Evolutionary conservation across 352 stramenopile species (phyloP).

Genomic region (Globisporangium barbulae): DNA sequence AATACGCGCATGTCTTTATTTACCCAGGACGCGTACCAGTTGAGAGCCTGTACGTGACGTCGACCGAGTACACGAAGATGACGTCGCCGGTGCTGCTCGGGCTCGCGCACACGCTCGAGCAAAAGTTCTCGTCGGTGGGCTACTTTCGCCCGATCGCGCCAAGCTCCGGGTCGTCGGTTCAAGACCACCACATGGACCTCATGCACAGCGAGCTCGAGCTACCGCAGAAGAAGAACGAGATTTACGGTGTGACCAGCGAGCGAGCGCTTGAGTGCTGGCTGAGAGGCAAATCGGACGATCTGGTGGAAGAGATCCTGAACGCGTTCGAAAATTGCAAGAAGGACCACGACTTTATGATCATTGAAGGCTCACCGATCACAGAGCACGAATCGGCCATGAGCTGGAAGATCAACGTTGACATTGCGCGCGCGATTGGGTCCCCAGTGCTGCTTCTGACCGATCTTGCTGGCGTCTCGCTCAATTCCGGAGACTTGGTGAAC

Average conservation of each 20-base stretch:
- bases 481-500: constrained; percentile 31
- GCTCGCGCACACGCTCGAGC: constrained; percentile 61
- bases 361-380: constrained; percentile 68
- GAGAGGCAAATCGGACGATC: constrained; percentile 53
- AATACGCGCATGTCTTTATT: background rate
- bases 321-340: constrained; percentile 50
- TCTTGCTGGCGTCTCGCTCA: constrained; percentile 25
- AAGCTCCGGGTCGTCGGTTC: constrained; percentile 19
- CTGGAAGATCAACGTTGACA: constrained; percentile 80
- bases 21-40: constrained; percentile 33
- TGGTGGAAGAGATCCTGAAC: constrained; percentile 67
- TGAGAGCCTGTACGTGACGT: constrained; percentile 66
- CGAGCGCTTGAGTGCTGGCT: constrained; percentile 51
- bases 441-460: constrained; percentile 67
- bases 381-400: constrained; percentile 68
- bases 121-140: constrained; percentile 66
- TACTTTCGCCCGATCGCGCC: constrained; percentile 81
- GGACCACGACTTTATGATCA: constrained; percentile 82
- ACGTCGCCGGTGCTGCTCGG: constrained; percentile 71
- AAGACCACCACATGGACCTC: constrained; percentile 71
- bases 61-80: constrained; percentile 55
- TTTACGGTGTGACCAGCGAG: constrained; percentile 63
- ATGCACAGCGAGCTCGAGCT: constrained; percentile 64
- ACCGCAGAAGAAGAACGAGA: constrained; percentile 29
- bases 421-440: constrained; percentile 64